Evolutionary conservation across 495 filamentous ascomycete genomes (phyloP).

Genomic region (Penicillium manginii): DNA sequence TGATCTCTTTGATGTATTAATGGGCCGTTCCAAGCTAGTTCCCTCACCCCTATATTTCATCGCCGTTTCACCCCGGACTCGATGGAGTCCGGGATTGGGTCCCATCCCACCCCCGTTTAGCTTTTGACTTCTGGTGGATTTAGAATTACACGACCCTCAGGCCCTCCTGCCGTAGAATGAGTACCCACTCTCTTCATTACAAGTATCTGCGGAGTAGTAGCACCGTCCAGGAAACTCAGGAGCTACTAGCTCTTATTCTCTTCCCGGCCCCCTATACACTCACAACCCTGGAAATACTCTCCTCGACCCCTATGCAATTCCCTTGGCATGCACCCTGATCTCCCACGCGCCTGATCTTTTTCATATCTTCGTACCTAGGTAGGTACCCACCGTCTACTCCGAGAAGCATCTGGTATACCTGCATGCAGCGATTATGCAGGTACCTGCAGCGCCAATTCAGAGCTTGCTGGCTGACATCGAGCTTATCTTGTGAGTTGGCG

Average conservation of each 20-base stretch:
- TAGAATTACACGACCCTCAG: background rate
- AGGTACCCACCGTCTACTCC: background rate
- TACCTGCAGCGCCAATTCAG: constrained; percentile 24
- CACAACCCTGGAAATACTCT: no score
- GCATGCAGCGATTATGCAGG: constrained; percentile 32
- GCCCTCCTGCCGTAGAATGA: background rate
- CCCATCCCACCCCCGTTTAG: background rate
- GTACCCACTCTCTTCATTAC: background rate
- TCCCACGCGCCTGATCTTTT: no score
- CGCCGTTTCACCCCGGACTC: constrained; percentile 7
- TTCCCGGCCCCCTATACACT: no score
- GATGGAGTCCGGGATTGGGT: no score
- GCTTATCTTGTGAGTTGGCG: background rate
- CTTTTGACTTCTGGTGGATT: background rate
- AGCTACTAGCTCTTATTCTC: no score
- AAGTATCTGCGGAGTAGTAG: no score
- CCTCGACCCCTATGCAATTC: no score
- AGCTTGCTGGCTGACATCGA: background rate
- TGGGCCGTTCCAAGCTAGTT: no score
- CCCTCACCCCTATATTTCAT: background rate
- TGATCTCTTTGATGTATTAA: no score
- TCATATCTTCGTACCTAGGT: no score
- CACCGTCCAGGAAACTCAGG: no score
- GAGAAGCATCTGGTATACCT: constrained; percentile 8
- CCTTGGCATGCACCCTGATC: no score